Conservation (phyloP, 169 alveolate genomes). For the Plasmodium knowlesi region DNA sequence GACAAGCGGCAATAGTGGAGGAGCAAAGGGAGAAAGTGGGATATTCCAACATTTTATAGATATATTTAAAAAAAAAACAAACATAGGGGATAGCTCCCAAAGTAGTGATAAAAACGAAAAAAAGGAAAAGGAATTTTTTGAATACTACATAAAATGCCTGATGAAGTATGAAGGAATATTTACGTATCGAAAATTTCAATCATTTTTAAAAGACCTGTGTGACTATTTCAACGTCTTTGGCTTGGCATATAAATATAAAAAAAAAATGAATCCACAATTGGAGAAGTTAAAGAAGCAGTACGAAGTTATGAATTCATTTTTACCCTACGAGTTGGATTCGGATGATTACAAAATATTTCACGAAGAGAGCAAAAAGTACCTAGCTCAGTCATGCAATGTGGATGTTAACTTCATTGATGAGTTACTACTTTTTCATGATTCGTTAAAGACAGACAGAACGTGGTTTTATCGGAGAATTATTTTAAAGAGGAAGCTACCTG, state of each 20-base stretch:
- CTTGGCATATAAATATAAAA: slow-evolving; percentile 33
- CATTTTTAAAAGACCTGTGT: slow-evolving; percentile 37
- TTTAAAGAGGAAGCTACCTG: slow-evolving; percentile 76
- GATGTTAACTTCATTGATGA: slow-evolving; percentile 83
- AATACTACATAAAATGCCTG: slow-evolving; percentile 44
- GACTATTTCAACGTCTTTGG: slow-evolving; percentile 36
- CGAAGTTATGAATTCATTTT: slow-evolving; percentile 78
- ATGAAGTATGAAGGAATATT: slow-evolving; percentile 76
- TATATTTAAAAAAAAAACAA: slow-evolving; percentile 17
- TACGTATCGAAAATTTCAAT: slow-evolving; percentile 44
- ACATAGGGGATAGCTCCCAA: slow-evolving; percentile 18
- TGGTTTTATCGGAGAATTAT: slow-evolving; percentile 83
- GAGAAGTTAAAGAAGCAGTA: slow-evolving; percentile 67
- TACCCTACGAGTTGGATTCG: slow-evolving; percentile 82
- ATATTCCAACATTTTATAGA: slow-evolving; percentile 66
- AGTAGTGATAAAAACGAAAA: slow-evolving; percentile 28
- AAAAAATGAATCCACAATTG: slow-evolving; percentile 59
- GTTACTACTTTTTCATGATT: slow-evolving; percentile 80
- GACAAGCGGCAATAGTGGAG: background rate
- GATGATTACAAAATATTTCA: slow-evolving; percentile 79
- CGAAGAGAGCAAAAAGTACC: slow-evolving; percentile 77
- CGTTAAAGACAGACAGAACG: slow-evolving; percentile 83
- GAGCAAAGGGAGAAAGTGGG: background rate
- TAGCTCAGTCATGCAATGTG: slow-evolving; percentile 76
- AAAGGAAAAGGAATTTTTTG: slow-evolving; percentile 51